phyloP scores from a whole-genome alignment of 2,329 filamentous ascomycete genomes.

The Stagonosporopsis tanaceti region DNA sequence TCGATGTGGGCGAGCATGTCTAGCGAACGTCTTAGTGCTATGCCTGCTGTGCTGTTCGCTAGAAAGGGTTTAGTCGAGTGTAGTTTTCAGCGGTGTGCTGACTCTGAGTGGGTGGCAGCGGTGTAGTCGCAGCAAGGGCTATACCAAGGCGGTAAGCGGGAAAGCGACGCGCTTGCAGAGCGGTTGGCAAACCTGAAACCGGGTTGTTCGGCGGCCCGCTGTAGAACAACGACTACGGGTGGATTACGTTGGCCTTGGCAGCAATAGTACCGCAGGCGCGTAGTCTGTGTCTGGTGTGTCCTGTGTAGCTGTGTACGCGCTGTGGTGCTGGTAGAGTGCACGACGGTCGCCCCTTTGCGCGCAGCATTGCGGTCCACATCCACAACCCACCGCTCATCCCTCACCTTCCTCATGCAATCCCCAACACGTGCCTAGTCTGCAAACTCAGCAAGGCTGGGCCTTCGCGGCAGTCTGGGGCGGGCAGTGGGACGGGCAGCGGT shows the following conservation, averaged over 20 bases:
- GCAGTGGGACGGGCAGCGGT: conserved; percentile 38
- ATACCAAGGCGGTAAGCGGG: conserved; percentile 30
- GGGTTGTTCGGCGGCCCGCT: conserved; percentile 26
- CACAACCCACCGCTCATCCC: conserved; percentile 10
- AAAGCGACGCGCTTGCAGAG: conserved; percentile 47
- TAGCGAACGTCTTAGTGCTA: conserved; percentile 38
- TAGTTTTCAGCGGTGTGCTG: conserved; percentile 21
- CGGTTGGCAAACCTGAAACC: conserved; percentile 50
- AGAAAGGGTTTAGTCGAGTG: conserved; percentile 14
- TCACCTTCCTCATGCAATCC: conserved; percentile 12
- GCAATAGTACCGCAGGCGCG: conserved; percentile 16
- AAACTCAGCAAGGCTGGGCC: conserved; percentile 13
- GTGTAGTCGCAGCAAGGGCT: conserved; percentile 34
- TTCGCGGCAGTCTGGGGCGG: too few relatives aligned
- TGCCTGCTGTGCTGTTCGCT: conserved; percentile 24
- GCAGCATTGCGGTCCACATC: neutral
- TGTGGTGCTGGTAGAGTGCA: neutral
- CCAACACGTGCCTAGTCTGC: conserved; percentile 1
- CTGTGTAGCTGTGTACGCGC: conserved; percentile 3
- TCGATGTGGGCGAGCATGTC: conserved; percentile 44
- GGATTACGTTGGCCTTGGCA: conserved; percentile 12
- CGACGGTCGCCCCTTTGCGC: neutral
- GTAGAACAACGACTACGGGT: conserved; percentile 17
- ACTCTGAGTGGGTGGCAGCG: conserved; percentile 39
- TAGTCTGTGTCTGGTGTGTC: conserved; percentile 15